Evolutionary conservation across 2,329 filamentous ascomycete genomes (phyloP).

Genomic region (Colletotrichum sp.): DNA sequence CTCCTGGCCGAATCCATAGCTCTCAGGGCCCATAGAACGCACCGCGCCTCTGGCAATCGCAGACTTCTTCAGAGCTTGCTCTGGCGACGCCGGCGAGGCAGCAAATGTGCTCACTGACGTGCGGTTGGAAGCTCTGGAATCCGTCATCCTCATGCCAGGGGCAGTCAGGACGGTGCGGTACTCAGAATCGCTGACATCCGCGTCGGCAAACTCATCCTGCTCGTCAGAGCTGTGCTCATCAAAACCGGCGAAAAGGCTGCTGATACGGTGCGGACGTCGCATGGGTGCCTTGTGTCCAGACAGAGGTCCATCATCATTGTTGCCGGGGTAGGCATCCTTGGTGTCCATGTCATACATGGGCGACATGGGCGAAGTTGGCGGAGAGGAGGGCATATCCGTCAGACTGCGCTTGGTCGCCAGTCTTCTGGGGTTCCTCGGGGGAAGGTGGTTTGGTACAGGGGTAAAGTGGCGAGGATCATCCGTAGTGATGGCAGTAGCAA

Average conservation of each 20-base stretch:
- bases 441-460: slow-evolving; percentile 57
- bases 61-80: slow-evolving; percentile 39
- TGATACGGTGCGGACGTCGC: slow-evolving; percentile 75
- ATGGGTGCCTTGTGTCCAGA: slow-evolving; percentile 64
- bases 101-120: slow-evolving; percentile 41
- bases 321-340: slow-evolving; percentile 74
- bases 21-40: slow-evolving; percentile 44
- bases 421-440: slow-evolving; percentile 65
- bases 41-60: slow-evolving; percentile 27
- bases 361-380: slow-evolving; percentile 33
- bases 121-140: slow-evolving; percentile 45
- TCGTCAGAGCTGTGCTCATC: slow-evolving; percentile 75
- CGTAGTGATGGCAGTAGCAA: slow-evolving; percentile 30
- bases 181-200: slow-evolving; percentile 69
- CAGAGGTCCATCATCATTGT: slow-evolving; percentile 80
- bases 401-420: slow-evolving; percentile 51
- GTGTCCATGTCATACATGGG: slow-evolving; percentile 38
- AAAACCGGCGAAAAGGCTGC: slow-evolving; percentile 87
- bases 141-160: slow-evolving; percentile 55
- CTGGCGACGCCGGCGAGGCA: slow-evolving; percentile 48
- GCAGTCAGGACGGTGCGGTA: slow-evolving; percentile 70
- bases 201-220: slow-evolving; percentile 64
- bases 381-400: slow-evolving; percentile 56
- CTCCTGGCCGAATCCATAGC: slow-evolving; percentile 47
- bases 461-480: slow-evolving; percentile 50